Conservation (phyloP, 1,284 basidiomycete species). For the Porogramme epimiltina region DNA sequence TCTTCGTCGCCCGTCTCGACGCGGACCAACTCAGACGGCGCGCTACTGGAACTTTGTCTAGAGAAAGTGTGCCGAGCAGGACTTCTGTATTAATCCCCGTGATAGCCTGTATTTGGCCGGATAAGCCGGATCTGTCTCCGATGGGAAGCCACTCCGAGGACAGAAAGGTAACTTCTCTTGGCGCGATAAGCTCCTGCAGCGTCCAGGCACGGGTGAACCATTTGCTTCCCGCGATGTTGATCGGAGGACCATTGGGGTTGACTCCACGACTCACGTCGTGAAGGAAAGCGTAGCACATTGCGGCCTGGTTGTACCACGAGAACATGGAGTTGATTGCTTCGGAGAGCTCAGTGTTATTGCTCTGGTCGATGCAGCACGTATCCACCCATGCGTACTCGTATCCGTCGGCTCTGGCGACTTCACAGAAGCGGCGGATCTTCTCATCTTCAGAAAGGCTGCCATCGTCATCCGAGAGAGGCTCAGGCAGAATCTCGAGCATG, state of each 20-base stretch:
- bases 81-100: not conserved
- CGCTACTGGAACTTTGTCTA: not conserved
- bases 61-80: not conserved
- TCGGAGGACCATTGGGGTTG: no score
- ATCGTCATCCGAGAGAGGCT: no score
- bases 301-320: not conserved
- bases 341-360: not conserved
- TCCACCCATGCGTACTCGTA: not conserved
- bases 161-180: not conserved
- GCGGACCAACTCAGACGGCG: not conserved
- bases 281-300: not conserved
- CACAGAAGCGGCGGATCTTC: not conserved
- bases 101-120: not conserved
- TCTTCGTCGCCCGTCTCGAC: not conserved
- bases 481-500: not conserved
- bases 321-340: not conserved
- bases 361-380: not conserved
- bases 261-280: no score
- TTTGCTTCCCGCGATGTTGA: not conserved
- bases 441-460: not conserved
- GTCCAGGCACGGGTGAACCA: not conserved
- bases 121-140: not conserved
- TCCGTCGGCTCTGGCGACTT: not conserved
- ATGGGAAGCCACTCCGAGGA: not conserved
- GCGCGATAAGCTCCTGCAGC: conserved; percentile 1